Base-by-base conservation (phyloP, 108 stramenopile genomes). In the Nannochloropsis gaditana region DNA sequence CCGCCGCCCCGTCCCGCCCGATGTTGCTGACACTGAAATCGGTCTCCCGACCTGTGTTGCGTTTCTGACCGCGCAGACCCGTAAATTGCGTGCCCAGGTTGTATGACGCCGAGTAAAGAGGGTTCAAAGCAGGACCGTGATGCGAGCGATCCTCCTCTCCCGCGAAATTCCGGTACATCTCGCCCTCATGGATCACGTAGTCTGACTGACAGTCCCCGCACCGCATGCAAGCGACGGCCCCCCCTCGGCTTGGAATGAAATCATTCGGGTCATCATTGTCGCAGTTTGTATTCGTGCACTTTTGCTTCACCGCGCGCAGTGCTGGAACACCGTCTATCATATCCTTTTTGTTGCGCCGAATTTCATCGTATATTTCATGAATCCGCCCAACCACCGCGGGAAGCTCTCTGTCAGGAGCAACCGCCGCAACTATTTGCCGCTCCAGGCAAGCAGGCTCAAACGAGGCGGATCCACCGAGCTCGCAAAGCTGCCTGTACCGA, bases 151-250 rank as follows among this genome's bases (percentile, higher is more conserved):
- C 89, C 19, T 80, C 89, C 59, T 89, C 89, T 9, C 89, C 89
- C 83, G 85, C 85, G 80, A 89, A 89, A 44, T 84, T 82, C 19
- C 89, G 85, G 83, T 89, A 89, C 89, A 89, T 89, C 83, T 82
- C 85, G 8, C 89, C 89, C 81, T 89, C 89, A 59, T 89, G 89
- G 5, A 85, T 73, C 4, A 73, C 59, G 8, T 73, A 73, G n/a
- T 73, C 59, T n/a, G 59, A 73, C 59, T 73, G 59, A 73, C 59
- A 73, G 59, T 73, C 59, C 59, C 59, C 59, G 8, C 59, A 73
- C 19, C 59, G 59, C 59, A 15, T 73, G 59, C 59, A 73, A n/a
- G 59, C 59, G 19, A 73, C 59, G 4, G 59, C 59, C 6, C 59
- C 59, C 15, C 59, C 59, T 15, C 59, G 59, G n/a, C 59, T 73